Evolutionary conservation across 2,329 filamentous ascomycete genomes (phyloP).

Genomic region (Cercospora citrullina): DNA sequence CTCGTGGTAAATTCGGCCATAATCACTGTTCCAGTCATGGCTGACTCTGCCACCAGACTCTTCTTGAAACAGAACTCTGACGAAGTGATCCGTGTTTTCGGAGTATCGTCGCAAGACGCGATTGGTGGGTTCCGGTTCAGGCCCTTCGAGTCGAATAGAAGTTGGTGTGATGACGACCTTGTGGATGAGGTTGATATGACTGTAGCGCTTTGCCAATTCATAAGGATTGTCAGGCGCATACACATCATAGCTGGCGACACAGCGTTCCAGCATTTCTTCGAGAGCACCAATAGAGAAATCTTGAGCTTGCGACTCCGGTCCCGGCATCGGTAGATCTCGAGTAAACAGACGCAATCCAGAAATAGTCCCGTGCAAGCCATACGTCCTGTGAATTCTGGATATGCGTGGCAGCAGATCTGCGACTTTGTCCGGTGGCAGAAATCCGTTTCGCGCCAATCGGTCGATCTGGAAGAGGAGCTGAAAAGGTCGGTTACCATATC

Average conservation of each 20-base stretch:
- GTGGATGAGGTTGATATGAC: conserved; percentile 41
- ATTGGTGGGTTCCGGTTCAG: conserved; percentile 64
- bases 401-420: conserved; percentile 51
- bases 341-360: conserved; percentile 57
- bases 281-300: conserved; percentile 46
- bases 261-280: conserved; percentile 42
- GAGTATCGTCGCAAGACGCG: conserved; percentile 68
- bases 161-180: conserved; percentile 44
- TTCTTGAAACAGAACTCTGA: conserved; percentile 72
- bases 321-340: conserved; percentile 53
- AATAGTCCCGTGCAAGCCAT: conserved; percentile 33
- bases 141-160: conserved; percentile 47
- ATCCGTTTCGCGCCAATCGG: conserved; percentile 62
- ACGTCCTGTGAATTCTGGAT: conserved; percentile 34
- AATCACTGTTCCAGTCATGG: conserved; percentile 55
- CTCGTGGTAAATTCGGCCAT: conserved; percentile 54
- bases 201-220: conserved; percentile 37
- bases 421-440: conserved; percentile 58
- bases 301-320: conserved; percentile 51
- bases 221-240: conserved; percentile 33
- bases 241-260: conserved; percentile 43
- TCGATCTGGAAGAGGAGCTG: conserved; percentile 62
- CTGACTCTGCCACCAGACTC: conserved; percentile 67
- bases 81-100: conserved; percentile 61
- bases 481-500: conserved; percentile 50